Evolutionary conservation across 2,329 filamentous ascomycete genomes (phyloP), one percentile per base, ranked within the genome.

Genomic region (Ceratocystis lukuohia): DNA sequence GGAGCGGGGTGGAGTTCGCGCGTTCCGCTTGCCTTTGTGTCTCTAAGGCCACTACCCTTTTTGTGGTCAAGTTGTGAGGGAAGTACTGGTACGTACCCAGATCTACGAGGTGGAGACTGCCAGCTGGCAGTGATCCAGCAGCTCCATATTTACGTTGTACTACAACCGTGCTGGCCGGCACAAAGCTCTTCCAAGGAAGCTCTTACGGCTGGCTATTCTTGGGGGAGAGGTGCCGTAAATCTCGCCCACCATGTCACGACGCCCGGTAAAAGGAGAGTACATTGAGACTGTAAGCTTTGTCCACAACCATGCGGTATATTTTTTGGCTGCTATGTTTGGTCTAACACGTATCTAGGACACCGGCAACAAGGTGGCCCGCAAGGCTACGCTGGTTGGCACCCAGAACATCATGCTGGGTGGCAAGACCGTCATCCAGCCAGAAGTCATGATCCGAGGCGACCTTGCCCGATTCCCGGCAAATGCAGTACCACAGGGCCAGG

Each of bases 341-440:
- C 64, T 68, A 56, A 68, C 67, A 65, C 62, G 12, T 61, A 46
- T 45, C 57, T 30, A 96, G 92, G 93, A 97, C 77, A 96, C 92
- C 2, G 94, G 94, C 71, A 99, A 99, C 83, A 97, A 97, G 79
- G 94, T 99, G 72, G 93, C 92, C 48, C 90, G 94, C 70, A 91
- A 91, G 71, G 89, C 91, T 69, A 87, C 88, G 74, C 90, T 99
- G 71, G 89, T 96, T 73, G 94, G 94, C 72, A 96, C 93, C 25
- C 91, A 96, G 71, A 96, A 97, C 77, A 97, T 99, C 77, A 96
- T 96, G 76, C 88, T 99, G 1, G 94, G 91, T 71, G 94, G 94
- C 69, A 96, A 91, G 77, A 96, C 92, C 0, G 91, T 97, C 69
- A 96, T 99, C 73, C 91, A 96, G 80, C 88, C 91, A 69, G 92